phyloP scores from a whole-genome alignment of 306 rosid species.

The Trifolium fragiferum region DNA sequence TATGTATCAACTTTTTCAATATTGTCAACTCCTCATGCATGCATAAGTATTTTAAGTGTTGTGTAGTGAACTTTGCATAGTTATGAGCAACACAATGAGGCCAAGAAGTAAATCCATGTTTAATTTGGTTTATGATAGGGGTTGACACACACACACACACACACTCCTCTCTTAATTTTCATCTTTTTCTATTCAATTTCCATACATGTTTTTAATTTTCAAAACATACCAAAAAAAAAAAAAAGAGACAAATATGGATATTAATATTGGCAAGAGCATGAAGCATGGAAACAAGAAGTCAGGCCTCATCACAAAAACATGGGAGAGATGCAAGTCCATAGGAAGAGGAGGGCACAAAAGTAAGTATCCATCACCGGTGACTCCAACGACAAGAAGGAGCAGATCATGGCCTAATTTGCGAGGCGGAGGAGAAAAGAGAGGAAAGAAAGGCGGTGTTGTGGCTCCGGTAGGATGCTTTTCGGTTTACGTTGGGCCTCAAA shows the following conservation, averaged over 20 bases:
- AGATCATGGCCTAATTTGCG: constrained; percentile 54
- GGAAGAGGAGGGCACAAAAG: constrained; percentile 51
- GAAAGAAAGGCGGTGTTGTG: background rate
- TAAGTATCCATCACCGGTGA: background rate
- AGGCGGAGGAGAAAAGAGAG: background rate
- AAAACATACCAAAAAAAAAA: background rate
- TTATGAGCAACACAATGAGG: constrained; percentile 74
- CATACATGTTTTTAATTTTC: background rate
- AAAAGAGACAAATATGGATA: constrained; percentile 32
- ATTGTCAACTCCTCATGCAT: background rate
- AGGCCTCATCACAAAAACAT: constrained; percentile 70
- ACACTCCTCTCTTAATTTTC: background rate
- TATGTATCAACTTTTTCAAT: background rate
- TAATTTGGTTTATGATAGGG: constrained; percentile 75
- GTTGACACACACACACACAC: constrained; percentile 39
- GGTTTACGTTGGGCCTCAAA: constrained; percentile 79
- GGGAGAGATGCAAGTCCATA: constrained; percentile 86
- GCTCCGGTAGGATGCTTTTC: constrained; percentile 79
- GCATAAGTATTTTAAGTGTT: background rate
- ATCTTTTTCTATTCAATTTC: background rate
- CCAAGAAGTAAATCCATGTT: constrained; percentile 67
- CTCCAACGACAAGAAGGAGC: constrained; percentile 45
- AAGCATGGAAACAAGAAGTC: constrained; percentile 40
- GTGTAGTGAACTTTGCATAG: background rate
- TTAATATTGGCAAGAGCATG: constrained; percentile 13